These are phyloP conservation scores for Vaccinium myrtillus DNA, from an alignment of 148 eudicot genomes.

Conservation along the genomic window DNA sequence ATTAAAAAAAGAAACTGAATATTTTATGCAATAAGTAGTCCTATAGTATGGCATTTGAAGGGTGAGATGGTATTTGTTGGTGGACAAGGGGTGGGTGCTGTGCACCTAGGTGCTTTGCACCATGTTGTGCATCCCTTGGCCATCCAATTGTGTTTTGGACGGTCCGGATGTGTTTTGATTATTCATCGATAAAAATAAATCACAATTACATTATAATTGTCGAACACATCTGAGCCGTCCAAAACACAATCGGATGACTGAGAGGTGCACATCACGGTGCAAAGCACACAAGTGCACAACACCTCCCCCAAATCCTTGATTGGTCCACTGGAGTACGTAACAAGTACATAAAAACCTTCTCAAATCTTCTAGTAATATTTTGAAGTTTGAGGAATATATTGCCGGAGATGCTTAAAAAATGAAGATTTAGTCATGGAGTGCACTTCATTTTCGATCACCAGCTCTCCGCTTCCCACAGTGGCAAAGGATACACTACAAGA, in stretches of 20 bases:
- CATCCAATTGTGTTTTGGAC: too few species aligned
- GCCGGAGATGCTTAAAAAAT: neutral
- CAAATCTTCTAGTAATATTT: neutral
- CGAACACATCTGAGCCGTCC: too few species aligned
- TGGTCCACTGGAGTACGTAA: neutral
- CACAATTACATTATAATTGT: too few species aligned
- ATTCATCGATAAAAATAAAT: too few species aligned
- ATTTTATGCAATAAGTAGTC: neutral
- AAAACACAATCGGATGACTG: too few species aligned
- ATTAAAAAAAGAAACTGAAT: neutral
- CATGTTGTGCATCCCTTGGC: too few species aligned
- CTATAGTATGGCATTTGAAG: neutral
- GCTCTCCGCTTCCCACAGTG: conserved; percentile 20
- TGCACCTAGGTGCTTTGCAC: too few species aligned
- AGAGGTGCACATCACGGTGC: too few species aligned
- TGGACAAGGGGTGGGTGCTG: too few species aligned
- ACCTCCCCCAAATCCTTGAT: neutral
- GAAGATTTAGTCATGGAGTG: conserved; percentile 31
- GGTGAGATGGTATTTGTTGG: neutral
- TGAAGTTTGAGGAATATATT: neutral
- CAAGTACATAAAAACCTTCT: neutral
- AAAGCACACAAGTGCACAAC: too few species aligned
- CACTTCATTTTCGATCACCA: conserved; percentile 29
- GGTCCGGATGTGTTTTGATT: too few species aligned
- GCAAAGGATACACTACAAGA: conserved; percentile 26